Evolutionary conservation across 140 eudicot species (phyloP).

Genomic region (Ambrosia hybrid): DNA sequence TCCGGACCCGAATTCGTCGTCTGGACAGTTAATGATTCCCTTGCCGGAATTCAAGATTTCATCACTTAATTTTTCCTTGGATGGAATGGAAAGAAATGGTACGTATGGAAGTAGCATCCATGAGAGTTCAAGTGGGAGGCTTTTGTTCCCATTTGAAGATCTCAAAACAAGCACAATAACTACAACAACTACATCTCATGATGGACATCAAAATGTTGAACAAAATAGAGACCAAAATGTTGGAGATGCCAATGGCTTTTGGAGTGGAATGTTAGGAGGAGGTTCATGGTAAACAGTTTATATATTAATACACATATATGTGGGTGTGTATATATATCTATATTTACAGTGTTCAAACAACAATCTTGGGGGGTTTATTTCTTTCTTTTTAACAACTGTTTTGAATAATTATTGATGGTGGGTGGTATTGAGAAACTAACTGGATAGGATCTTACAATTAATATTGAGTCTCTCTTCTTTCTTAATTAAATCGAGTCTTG

Average conservation of each 20-base stretch:
- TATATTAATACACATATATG: slow-evolving; percentile 1
- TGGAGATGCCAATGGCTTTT: slow-evolving; percentile 57
- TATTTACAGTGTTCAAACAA: slow-evolving; percentile 19
- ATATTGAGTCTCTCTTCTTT: slow-evolving; percentile 30
- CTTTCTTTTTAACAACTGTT: slow-evolving; percentile 14
- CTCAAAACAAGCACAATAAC: slow-evolving; percentile 52
- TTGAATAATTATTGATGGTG: slow-evolving; percentile 22
- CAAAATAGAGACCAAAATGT: slow-evolving; percentile 48
- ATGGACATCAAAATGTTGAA: slow-evolving; percentile 34
- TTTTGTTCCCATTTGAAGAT: slow-evolving; percentile 84
- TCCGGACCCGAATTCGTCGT: slow-evolving; percentile 36
- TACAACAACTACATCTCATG: slow-evolving; percentile 27
- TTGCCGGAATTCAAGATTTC: slow-evolving; percentile 54
- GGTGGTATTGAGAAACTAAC: slow-evolving; percentile 51
- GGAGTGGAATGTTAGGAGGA: slow-evolving; percentile 87
- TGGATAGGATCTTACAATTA: slow-evolving; percentile 40
- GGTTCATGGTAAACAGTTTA: slow-evolving; percentile 69
- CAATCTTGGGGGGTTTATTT: slow-evolving; percentile 33
- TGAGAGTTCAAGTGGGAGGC: slow-evolving; percentile 55
- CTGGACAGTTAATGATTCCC: slow-evolving; percentile 43
- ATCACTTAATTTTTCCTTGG: slow-evolving; percentile 55
- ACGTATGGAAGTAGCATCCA: slow-evolving; percentile 52
- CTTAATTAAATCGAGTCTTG: slow-evolving; percentile 18
- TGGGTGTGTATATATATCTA: slow-evolving; percentile 10
- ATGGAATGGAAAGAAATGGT: slow-evolving; percentile 51